Conservation (phyloP, 1,139 yeast genomes). For the Candida glucosophila region DNA sequence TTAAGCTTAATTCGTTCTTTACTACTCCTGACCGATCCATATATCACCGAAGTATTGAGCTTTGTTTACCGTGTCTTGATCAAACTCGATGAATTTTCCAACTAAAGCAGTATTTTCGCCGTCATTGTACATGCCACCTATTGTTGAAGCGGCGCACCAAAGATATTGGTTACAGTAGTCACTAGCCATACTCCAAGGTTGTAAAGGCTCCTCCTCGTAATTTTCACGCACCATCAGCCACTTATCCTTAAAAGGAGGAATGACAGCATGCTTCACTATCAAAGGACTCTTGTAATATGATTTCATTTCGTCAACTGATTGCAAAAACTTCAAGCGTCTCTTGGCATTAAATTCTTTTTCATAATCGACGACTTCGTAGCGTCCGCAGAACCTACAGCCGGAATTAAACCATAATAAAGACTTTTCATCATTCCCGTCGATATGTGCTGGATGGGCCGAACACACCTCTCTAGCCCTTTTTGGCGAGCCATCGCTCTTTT, state of each 20-base stretch:
- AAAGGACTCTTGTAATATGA: slow-evolving; percentile 16
- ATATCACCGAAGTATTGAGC: slow-evolving; percentile 24
- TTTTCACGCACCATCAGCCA: slow-evolving; percentile 17
- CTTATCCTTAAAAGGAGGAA: slow-evolving; percentile 22
- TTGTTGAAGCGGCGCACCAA: slow-evolving; percentile 37
- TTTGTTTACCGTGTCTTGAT: slow-evolving; percentile 12
- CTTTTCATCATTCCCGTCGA: slow-evolving; percentile 21
- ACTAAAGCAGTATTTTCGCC: slow-evolving; percentile 17
- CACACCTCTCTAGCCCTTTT: slow-evolving; percentile 25
- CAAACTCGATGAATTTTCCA: slow-evolving; percentile 19
- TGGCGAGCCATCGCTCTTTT: slow-evolving; percentile 12
- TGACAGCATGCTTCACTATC: slow-evolving; percentile 16
- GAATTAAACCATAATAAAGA: slow-evolving; percentile 27
- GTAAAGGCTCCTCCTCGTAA: slow-evolving; percentile 18
- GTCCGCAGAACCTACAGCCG: slow-evolving; percentile 25
- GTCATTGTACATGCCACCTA: slow-evolving; percentile 24
- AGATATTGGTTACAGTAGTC: slow-evolving; percentile 32
- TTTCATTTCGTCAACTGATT: slow-evolving; percentile 11
- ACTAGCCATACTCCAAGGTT: slow-evolving; percentile 23
- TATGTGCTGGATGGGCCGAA: slow-evolving; percentile 39
- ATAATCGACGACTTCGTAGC: slow-evolving; percentile 14
- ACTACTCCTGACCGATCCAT: slow-evolving; percentile 25
- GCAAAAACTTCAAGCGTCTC: slow-evolving; percentile 12
- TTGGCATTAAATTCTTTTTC: slow-evolving; percentile 16
- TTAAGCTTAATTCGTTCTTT: no score